Percentiles rank a stretch among this genome's conserved stretches.
Evolutionary conservation across 345 rosid genomes (phyloP).

Genomic region (Turritis glabra): DNA sequence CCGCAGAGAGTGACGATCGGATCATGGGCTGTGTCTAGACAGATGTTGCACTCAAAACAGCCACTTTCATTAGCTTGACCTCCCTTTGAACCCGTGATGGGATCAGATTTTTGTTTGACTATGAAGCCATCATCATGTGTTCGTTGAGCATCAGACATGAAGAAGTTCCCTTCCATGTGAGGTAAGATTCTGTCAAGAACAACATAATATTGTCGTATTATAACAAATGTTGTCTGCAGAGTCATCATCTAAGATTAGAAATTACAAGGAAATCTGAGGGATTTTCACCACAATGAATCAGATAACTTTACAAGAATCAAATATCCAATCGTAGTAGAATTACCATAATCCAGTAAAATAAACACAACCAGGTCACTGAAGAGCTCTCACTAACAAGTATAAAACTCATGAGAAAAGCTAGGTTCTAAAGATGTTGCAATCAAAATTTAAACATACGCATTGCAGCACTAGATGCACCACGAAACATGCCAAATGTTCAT

Average conservation of each 20-base stretch:
- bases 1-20: slow-evolving; percentile 88
- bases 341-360: not conserved
- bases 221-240: not conserved
- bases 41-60: slow-evolving; percentile 74
- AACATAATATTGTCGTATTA: not conserved
- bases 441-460: not conserved
- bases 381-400: not conserved
- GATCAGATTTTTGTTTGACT: slow-evolving; percentile 45
- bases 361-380: not conserved
- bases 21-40: slow-evolving; percentile 68
- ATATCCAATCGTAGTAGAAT: not conserved
- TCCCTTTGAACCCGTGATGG: slow-evolving; percentile 17
- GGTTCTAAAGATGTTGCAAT: not conserved
- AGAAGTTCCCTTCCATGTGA: slow-evolving; percentile 45
- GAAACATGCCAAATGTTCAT: not conserved
- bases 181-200: slow-evolving; percentile 35
- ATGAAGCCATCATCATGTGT: slow-evolving; percentile 38
- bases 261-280: not conserved
- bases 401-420: slow-evolving; percentile 1
- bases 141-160: slow-evolving; percentile 40
- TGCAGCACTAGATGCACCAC: not conserved
- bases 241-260: not conserved
- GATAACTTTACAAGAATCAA: not conserved
- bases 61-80: slow-evolving; percentile 39
- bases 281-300: not conserved